Conservation (phyloP, 306 rosid species). For the Pyrus bretschneideri region DNA sequence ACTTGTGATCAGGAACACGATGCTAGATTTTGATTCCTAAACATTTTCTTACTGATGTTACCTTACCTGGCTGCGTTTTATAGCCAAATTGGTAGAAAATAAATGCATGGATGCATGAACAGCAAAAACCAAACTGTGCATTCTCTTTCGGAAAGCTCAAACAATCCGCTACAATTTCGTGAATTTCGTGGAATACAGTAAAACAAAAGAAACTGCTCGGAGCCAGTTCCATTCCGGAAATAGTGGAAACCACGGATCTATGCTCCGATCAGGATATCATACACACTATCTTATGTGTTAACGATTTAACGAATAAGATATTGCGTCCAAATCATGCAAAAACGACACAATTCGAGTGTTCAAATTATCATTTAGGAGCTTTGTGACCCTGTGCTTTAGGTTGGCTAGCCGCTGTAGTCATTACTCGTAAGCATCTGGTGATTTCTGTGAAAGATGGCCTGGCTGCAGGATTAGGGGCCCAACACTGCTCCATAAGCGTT, state of each 20-base stretch:
- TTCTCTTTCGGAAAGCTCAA: not conserved
- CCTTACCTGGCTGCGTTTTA: too few relatives aligned
- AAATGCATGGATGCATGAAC: not conserved
- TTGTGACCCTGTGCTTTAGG: constrained; percentile 68
- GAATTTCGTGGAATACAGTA: not conserved
- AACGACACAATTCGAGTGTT: not conserved
- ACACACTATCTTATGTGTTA: constrained; percentile 11
- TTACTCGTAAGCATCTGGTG: constrained; percentile 61
- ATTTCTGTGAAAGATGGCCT: constrained; percentile 93
- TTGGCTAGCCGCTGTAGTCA: constrained; percentile 69
- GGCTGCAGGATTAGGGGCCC: constrained; percentile 89
- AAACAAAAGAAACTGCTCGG: not conserved
- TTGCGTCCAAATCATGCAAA: not conserved
- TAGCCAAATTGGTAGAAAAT: too few relatives aligned
- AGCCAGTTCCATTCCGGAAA: constrained; percentile 7
- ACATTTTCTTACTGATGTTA: not conserved
- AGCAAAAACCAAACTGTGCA: not conserved
- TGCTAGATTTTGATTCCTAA: not conserved
- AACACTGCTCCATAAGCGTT: constrained; percentile 88
- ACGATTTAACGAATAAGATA: constrained; percentile 35
- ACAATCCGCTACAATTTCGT: not conserved
- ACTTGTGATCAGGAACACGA: not conserved
- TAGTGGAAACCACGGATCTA: not conserved
- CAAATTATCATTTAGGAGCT: constrained; percentile 48
- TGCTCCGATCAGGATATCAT: not conserved